A percentile compares a stretch with the other conserved stretches of the same genome.
phyloP scores from a whole-genome alignment of 768 basidiomycete species.

The Pleurotus sapidus region DNA sequence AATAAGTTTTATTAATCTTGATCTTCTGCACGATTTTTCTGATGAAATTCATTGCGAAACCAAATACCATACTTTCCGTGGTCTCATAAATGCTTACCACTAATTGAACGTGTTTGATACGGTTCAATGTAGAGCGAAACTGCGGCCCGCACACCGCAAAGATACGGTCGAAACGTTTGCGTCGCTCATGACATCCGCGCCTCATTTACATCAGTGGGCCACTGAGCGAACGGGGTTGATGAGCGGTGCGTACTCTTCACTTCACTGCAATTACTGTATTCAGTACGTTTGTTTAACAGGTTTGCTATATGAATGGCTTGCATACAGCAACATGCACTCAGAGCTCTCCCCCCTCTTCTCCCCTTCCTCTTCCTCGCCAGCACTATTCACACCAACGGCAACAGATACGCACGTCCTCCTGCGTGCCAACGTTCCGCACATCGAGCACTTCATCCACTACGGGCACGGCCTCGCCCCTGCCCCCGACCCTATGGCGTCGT shows the following conservation, averaged over 20 bases:
- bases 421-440: neutral
- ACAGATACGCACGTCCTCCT: neutral
- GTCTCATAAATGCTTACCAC: neutral
- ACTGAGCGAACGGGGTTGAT: neutral
- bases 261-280: no score
- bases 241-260: neutral
- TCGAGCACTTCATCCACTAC: constrained; percentile 6
- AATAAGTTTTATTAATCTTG: neutral
- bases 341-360: neutral
- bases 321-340: constrained; percentile 6
- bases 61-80: neutral
- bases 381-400: neutral
- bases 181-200: neutral
- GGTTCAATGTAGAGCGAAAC: neutral
- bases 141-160: neutral
- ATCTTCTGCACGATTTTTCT: neutral
- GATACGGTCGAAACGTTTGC: constrained; percentile 8
- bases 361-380: neutral
- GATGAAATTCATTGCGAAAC: no score
- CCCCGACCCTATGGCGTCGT: neutral
- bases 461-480: constrained; percentile 5
- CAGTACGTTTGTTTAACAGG: neutral
- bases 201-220: constrained; percentile 4
- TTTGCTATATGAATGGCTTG: constrained; percentile 3
- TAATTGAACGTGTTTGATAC: neutral